Base-by-base conservation (phyloP, 2,329 filamentous ascomycete genomes). In the Tolypocladium nubicola region DNA sequence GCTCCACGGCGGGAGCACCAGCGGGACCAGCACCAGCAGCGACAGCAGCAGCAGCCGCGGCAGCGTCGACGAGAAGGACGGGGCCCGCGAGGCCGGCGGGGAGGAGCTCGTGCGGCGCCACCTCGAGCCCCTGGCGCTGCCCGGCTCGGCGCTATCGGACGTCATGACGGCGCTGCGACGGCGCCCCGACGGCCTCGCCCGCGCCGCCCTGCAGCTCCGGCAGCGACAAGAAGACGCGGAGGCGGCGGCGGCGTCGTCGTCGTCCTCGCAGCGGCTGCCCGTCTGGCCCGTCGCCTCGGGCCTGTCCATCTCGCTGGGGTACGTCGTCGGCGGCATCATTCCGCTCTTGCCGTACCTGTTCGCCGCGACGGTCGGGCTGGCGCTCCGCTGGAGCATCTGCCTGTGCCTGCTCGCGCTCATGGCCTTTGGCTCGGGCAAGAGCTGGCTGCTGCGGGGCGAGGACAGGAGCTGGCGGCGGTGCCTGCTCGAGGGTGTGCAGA, bases 321-420 rank as follows among this genome's bases (percentile, higher is more conserved):
- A 87, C 63, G 76, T 86, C 40, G 68, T 85, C 2, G 84, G 84
- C 5, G 84, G 84, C 0, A 74, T 84, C 58, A 77, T 87, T 35
- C 84, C 84, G 0, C 70, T 87, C 13, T 68, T 83, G 30, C 84
- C 84, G 0, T 87, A 87, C 66, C 80, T 87, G 58, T 79, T 85
- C 56, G 68, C 73, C 19, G 52, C 61, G 2, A 71, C 67, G 2
- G 71, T 77, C 0, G 69, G 66, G 0, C 55, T 64, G 6, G 75
- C 72, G 1, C 68, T 89, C 35, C 75, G 74, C 16, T 81, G 78
- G 69, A 84, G 80, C 49, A 76, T 81, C 10, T 71, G 67, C 0
- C 69, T 84, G 4, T 85, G 83, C 68, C 67, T 81, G 1, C 54
- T 81, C 1, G 77, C 79, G 0, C 64, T 86, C 2, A 82, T 85